Base-by-base conservation (phyloP, 495 filamentous ascomycete genomes). In the Podospora conica region DNA sequence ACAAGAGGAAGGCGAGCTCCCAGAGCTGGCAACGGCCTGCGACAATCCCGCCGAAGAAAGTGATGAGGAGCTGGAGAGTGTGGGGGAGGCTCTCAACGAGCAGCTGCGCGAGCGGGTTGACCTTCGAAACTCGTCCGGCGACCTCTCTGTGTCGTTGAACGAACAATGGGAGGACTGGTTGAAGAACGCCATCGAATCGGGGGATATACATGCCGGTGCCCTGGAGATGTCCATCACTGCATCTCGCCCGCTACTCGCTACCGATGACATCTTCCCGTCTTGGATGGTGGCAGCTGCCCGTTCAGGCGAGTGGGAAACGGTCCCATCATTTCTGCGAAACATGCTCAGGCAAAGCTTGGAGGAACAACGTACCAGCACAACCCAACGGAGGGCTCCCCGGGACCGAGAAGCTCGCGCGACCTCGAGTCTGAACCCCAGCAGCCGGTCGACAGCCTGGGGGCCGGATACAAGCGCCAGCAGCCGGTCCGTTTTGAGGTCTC, bases 151-250 rank as follows among this genome's bases (percentile, higher is more conserved):
- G 33, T 85, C 86, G 22, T 81, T 92, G 40, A 90, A 96, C 70
- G 87, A 89, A 63, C 89, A 90, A 65, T 94, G 87, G 87, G 91
- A 95, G 75, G 90, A 91, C 76, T 95, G 90, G 88, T 75, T 95
- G 40, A 93, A 93, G 74, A 90, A 92, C 69, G 87, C 87, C 56
- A 85, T 88, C 31, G 91, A 94, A 60, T 76, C 79, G 10, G 83
- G 83, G 61, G 78, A 82, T 64, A 69, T 85, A 18, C 77, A 79
- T 23, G 75, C 78, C 58, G 74, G 78, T 20, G 73, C 78, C 12
- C 77, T 78, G 28, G 79, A 78, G 64, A 76, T 76, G 23, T 20
- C 40, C 3, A 53, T 10, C 21, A 18, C 22, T 7, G 69, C 71
- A 9, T 70, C 74, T 18, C 68, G 70, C 31, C 71, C 53, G 64